phyloP scores from a whole-genome alignment of 306 rosid species.

The Sophora flavescens region DNA sequence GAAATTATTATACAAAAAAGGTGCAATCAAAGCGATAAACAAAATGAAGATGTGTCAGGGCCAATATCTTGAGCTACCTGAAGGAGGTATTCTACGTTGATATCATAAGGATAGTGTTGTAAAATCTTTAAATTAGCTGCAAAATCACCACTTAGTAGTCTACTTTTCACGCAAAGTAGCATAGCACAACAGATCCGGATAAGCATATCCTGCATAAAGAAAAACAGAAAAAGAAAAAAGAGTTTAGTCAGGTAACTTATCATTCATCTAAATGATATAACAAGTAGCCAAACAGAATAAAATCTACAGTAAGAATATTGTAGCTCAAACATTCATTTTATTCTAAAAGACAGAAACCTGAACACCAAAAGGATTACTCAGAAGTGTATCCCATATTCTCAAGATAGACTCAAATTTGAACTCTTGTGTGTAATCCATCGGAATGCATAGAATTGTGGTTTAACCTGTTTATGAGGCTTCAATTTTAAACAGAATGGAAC shows the following conservation, averaged over 20 bases:
- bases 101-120: conserved; percentile 78
- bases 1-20: conserved; percentile 14
- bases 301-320: background rate
- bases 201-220: conserved; percentile 75
- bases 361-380: conserved; percentile 77
- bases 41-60: conserved; percentile 61
- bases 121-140: conserved; percentile 72
- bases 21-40: conserved; percentile 51
- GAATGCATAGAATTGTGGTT: conserved; percentile 82
- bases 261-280: conserved; percentile 1
- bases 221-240: background rate
- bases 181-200: conserved; percentile 84
- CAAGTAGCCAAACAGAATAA: too few species aligned
- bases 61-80: conserved; percentile 74
- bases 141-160: conserved; percentile 76
- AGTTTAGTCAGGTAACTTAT: conserved; percentile 16
- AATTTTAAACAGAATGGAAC: conserved; percentile 35
- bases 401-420: conserved; percentile 68
- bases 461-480: conserved; percentile 58
- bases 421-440: conserved; percentile 91
- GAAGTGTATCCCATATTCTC: conserved; percentile 88
- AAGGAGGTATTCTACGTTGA: conserved; percentile 72
- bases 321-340: background rate
- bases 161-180: conserved; percentile 73
- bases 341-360: conserved; percentile 58